phyloP scores from a whole-genome alignment of 129 eudicot genomes.

The Erigeron canadensis region DNA sequence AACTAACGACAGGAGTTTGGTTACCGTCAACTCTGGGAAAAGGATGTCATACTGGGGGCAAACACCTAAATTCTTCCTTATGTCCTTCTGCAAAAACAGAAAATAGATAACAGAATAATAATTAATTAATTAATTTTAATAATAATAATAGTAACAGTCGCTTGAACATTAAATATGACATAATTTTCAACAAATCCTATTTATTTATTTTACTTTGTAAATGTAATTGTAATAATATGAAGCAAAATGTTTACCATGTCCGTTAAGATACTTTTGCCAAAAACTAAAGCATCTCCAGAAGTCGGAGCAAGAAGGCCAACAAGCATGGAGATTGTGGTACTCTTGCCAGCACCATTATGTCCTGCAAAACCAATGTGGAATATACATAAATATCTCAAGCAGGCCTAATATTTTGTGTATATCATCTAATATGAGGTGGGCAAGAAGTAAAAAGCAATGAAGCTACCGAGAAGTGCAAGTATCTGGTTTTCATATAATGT shows the following conservation, averaged over 20 bases:
- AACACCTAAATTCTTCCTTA: constrained; percentile 88
- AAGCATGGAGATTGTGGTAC: constrained; percentile 97
- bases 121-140: background rate
- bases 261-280: constrained; percentile 83
- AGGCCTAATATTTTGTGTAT: background rate
- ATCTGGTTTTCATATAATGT: constrained; percentile 93
- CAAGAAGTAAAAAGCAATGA: constrained; percentile 4
- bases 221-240: background rate
- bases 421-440: constrained; percentile 8
- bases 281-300: constrained; percentile 94
- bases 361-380: constrained; percentile 44
- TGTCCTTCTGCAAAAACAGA: constrained; percentile 76
- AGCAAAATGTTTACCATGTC: constrained; percentile 71
- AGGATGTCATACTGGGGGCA: constrained; percentile 98
- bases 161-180: background rate
- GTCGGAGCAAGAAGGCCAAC: constrained; percentile 98
- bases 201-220: background rate
- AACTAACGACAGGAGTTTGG: constrained; percentile 23
- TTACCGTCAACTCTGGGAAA: constrained; percentile 91
- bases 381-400: background rate
- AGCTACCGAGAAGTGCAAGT: constrained; percentile 90
- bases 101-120: constrained; percentile 3
- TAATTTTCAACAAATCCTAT: background rate
- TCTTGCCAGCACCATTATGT: constrained; percentile 99
- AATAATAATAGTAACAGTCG: background rate